Conservation (phyloP, 1,139 yeast genomes). For the Hansenula lynferdii region DNA sequence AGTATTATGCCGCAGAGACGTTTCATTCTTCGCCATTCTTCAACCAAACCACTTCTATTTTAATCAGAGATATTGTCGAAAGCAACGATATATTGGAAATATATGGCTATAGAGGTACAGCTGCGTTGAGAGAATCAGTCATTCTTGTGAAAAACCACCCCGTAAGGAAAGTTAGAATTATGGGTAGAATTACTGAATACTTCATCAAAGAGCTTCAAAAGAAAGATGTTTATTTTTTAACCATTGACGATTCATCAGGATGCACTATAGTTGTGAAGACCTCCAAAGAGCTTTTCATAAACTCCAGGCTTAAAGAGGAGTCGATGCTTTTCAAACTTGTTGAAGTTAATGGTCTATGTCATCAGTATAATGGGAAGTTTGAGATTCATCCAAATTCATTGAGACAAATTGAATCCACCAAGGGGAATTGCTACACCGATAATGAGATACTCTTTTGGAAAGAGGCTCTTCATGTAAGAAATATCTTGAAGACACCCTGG, state of each 20-base stretch:
- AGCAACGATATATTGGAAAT: conserved; percentile 19
- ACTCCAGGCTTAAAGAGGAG: conserved; percentile 8
- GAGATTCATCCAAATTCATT: conserved; percentile 28
- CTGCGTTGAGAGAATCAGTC: conserved; percentile 13
- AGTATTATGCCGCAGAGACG: conserved; percentile 31
- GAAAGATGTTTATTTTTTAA: conserved; percentile 11
- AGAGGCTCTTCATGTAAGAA: conserved; percentile 25
- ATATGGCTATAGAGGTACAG: conserved; percentile 24
- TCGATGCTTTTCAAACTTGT: conserved; percentile 10
- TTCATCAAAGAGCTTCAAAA: conserved; percentile 12
- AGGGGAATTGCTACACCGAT: conserved; percentile 21
- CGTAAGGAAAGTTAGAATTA: conserved; percentile 23
- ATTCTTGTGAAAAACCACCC: conserved; percentile 35
- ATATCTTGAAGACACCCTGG: conserved; percentile 25
- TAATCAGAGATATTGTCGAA: conserved; percentile 26
- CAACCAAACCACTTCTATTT: conserved; percentile 25
- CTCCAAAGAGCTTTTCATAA: conserved; percentile 5
- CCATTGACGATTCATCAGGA: conserved; percentile 29
- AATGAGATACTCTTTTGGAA: conserved; percentile 30
- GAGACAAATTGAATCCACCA: conserved; percentile 5
- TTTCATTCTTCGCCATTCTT: conserved; percentile 32
- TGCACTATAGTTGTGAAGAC: conserved; percentile 17
- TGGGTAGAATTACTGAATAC: conserved; percentile 29
- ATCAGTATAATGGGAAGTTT: conserved; percentile 7
- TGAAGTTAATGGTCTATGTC: conserved; percentile 12